Evolutionary conservation across 768 basidiomycete species (phyloP), one percentile per base, ranked within the genome.

Genomic region (Russula sp.): DNA sequence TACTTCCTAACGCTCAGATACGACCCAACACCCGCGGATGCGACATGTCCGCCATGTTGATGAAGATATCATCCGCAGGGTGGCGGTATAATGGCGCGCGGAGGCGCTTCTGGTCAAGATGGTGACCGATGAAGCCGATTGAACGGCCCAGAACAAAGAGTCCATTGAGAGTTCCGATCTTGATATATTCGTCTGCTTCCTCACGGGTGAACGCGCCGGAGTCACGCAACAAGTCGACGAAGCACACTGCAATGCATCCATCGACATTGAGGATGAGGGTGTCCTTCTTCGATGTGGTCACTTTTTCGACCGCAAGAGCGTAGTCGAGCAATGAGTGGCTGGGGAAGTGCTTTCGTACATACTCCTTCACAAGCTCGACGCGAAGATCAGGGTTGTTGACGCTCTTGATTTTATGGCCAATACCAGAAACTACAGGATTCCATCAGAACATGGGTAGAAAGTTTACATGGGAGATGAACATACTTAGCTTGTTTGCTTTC

Each of bases 381-480:
- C 91, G 90, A 52, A 92, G 81, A 81, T 94, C 92, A 54, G 92
- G 93, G 84, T 95, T 95, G 78, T 92, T 94, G 69, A 94, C 91
- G 69, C 89, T 93, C 87, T 99, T 99, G 83, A 99, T 97, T 85
- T 98, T 98, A 87, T 99, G 96, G 52, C 96, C 96, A 69, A 99
- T 99, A 81, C 96, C 96, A 69, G 88, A 90, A 81, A 98, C 90
- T 90, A 68, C 40, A 59, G 59, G 32, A 48, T 42, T 34, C 63
- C 60, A 42, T 61, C 61, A 68, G 65, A 38, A 30, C 22, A 28
- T 0, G 10, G 48, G 34, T 5, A 20, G 68, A 32, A 54, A 32
- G 60, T 9, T n/a, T 2, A 36, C 16, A 22, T 13, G 36, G 20
- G 34, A 44, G 24, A 53, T n/a, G 44, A 24, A 84, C 87, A 66